Percentiles rank a stretch among this genome's conserved stretches.
Conservation (phyloP, 805 yeast genomes). For the Candida wancherniae region DNA sequence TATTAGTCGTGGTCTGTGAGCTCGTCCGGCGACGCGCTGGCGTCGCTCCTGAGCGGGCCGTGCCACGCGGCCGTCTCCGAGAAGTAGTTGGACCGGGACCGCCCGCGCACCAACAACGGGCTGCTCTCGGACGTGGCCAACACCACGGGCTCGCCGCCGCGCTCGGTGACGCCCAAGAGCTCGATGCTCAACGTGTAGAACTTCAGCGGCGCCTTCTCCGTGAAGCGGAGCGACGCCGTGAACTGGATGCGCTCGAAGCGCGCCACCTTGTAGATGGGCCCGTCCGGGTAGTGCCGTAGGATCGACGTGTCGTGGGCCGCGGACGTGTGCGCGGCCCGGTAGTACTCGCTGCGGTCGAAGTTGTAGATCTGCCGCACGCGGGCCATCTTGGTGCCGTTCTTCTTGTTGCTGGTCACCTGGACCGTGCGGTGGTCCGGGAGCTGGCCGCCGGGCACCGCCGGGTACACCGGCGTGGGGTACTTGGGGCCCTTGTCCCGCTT, state of each 20-base stretch:
- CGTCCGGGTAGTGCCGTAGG: conserved; percentile 7
- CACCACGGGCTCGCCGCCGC: conserved; percentile 26
- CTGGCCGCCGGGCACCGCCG: conserved; percentile 50
- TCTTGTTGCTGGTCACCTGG: conserved; percentile 54
- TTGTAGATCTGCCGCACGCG: conserved; percentile 45
- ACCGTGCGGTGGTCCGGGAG: conserved; percentile 57
- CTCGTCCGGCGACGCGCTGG: too few relatives aligned
- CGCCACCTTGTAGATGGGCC: conserved; percentile 44
- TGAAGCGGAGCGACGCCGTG: conserved; percentile 44
- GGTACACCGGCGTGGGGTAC: conserved; percentile 52
- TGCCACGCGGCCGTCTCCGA: conserved; percentile 10
- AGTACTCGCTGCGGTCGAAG: conserved; percentile 25
- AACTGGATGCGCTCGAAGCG: conserved; percentile 67
- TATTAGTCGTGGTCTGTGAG: too few relatives aligned
- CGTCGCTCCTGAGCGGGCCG: too few relatives aligned
- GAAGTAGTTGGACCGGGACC: conserved; percentile 58
- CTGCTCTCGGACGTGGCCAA: conserved; percentile 50
- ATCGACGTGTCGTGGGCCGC: conserved; percentile 2
- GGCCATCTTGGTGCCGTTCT: conserved; percentile 50
- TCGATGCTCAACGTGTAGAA: conserved; percentile 50
- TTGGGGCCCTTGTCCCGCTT: conserved; percentile 73
- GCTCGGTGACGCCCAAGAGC: conserved; percentile 42
- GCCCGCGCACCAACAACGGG: conserved; percentile 55
- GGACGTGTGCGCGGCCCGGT: conserved; percentile 1
- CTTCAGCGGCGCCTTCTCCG: conserved; percentile 23